A percentile compares a stretch with the other conserved stretches of the same genome.
phyloP scores from a whole-genome alignment of 345 rosid genomes.

The Noccaea caerulescens region DNA sequence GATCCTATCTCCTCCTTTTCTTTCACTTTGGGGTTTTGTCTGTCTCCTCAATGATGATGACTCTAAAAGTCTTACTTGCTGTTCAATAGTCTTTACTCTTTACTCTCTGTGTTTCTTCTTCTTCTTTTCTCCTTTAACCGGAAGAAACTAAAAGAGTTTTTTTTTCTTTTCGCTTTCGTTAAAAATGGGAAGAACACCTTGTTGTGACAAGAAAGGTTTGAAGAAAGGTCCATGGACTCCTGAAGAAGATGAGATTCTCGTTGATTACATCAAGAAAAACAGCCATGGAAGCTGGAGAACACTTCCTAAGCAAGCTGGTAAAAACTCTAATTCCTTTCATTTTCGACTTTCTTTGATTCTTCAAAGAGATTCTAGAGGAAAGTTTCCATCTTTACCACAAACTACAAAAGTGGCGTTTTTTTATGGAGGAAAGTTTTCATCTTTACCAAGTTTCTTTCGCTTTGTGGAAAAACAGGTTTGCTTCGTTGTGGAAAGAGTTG shows the following conservation, averaged over 20 bases:
- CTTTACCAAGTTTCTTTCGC: neutral
- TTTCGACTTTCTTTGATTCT: neutral
- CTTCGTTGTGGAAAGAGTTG: slow-evolving; percentile 98
- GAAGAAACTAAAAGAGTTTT: neutral
- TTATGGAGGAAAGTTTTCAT: neutral
- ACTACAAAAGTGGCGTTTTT: too few species aligned
- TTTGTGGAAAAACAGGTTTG: slow-evolving; percentile 55
- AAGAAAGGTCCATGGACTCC: slow-evolving; percentile 99
- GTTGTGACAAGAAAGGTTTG: slow-evolving; percentile 82
- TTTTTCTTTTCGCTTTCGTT: neutral
- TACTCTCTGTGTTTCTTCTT: slow-evolving; percentile 13
- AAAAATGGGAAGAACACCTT: slow-evolving; percentile 85
- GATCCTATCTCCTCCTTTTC: slow-evolving; percentile 32
- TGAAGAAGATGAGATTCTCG: slow-evolving; percentile 87
- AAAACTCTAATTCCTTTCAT: neutral
- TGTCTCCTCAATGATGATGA: slow-evolving; percentile 28
- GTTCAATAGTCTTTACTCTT: slow-evolving; percentile 13
- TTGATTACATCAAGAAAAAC: slow-evolving; percentile 67
- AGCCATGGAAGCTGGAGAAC: slow-evolving; percentile 99
- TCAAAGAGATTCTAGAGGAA: neutral
- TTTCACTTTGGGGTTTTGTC: slow-evolving; percentile 34
- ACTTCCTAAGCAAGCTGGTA: slow-evolving; percentile 89
- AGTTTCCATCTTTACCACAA: neutral
- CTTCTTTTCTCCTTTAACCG: neutral
- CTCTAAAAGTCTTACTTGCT: slow-evolving; percentile 21